Conservation (phyloP, 768 basidiomycete genomes). For the Rhizopogon salebrosus region DNA sequence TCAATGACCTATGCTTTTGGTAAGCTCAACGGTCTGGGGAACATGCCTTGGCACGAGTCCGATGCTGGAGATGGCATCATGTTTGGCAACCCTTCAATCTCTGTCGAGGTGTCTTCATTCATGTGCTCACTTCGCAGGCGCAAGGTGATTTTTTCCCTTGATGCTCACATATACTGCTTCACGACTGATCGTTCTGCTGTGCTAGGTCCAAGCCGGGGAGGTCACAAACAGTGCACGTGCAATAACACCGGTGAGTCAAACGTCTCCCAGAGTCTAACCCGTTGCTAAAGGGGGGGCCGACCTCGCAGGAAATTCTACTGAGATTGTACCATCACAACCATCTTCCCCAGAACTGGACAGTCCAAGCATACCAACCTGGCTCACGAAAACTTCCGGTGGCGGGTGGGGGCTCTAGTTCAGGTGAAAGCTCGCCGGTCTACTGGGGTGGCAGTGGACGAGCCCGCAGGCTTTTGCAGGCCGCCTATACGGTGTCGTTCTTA, state of each 20-base stretch:
- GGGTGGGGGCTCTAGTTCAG: no score
- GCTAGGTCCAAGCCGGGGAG: conserved; percentile 20
- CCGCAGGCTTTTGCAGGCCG: conserved; percentile 23
- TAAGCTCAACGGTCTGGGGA: conserved; percentile 18
- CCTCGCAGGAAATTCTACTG: conserved; percentile 22
- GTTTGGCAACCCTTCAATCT: conserved; percentile 27
- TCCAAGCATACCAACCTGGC: conserved; percentile 14
- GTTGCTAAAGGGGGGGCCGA: no score
- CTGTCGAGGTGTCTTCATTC: conserved; percentile 18
- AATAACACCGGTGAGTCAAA: conserved; percentile 21
- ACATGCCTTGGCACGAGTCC: conserved; percentile 24
- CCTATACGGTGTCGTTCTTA: conserved; percentile 29
- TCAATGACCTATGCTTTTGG: conserved; percentile 27
- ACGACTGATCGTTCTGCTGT: no score
- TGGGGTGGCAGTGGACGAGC: conserved; percentile 29
- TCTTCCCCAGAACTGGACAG: conserved; percentile 8
- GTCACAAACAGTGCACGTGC: conserved; percentile 21
- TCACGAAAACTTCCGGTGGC: no score
- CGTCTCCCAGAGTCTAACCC: no score
- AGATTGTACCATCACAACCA: conserved; percentile 24
- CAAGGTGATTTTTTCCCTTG: no score
- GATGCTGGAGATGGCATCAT: conserved; percentile 14
- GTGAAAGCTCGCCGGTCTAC: no score
- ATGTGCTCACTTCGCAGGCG: conserved; percentile 22
- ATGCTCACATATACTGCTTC: no score